Base-by-base conservation (phyloP, 306 rosid genomes). In the Malus sieversii region DNA sequence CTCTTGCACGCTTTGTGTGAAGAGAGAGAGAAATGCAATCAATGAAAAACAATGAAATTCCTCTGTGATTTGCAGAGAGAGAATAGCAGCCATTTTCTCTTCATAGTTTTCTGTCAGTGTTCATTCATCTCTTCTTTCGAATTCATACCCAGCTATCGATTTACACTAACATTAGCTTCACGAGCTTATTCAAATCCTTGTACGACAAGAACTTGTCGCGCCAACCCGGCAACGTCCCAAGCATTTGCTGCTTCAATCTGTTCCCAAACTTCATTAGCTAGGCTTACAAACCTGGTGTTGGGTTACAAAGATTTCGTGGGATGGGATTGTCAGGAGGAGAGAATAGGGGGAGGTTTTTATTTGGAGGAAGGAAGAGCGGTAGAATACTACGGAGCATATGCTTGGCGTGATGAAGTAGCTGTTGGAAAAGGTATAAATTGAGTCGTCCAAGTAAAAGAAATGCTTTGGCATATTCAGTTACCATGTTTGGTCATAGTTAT, bases 361-460 rank as follows among this genome's bases (percentile, higher is more conserved):
- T 11, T 25, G 86, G 23, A n/a, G 79, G 74, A 77, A 79, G 40
- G 74, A 40, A 48, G 77, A 61, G 48, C 67, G 81, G 19, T 62
- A 59, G 98, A 93, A 93, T 93, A 90, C 89, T 85, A 84, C 70
- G 69, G 74, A 46, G 98, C 85, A 93, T 93, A 89, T 90, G 86
- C 98, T 86, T 93, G 77, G 87, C 90, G 90, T 88, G 92, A 83
- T 78, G 85, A 77, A 85, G 86, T 82, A 82, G 88, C 82, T 22
- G 77, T 87, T 86, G 46, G 57, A 73, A 87, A 77, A 83, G 74
- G 84, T 52, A 80, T 45, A 82, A 89, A 81, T 48, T 8, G 82
- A 82, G 88, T 86, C 78, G 83, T 76, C 72, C 76, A 72, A 85
- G 84, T 66, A 78, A 76, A 76, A 79, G 83, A 82, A 91, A 91